Conservation (phyloP, 306 rosid genomes). For the Prunus mira region DNA sequence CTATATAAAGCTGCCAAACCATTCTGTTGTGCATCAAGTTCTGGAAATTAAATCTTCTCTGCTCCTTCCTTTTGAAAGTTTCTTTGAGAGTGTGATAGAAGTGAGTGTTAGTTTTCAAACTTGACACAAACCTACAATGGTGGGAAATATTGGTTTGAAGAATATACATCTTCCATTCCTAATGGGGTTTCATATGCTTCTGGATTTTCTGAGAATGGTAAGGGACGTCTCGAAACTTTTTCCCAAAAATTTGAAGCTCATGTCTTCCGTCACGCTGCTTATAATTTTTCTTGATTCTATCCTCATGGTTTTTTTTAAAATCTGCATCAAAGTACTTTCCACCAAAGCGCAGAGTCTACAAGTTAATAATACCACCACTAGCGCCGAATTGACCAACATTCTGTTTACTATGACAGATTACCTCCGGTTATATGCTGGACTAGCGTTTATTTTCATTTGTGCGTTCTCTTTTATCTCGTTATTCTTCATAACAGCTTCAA, state of each 20-base stretch:
- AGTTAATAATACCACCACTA: not conserved
- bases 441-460: not conserved
- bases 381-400: not conserved
- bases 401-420: not conserved
- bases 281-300: not conserved
- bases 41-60: not conserved
- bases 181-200: no score
- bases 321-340: conserved; percentile 5
- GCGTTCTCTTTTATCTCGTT: not conserved
- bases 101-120: not conserved
- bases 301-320: not conserved
- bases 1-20: not conserved
- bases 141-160: no score
- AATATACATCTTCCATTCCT: no score
- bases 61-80: not conserved
- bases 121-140: not conserved
- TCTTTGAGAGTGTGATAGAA: not conserved
- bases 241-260: conserved; percentile 2
- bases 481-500: not conserved
- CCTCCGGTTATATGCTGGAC: not conserved
- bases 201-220: not conserved
- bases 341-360: not conserved
- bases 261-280: not conserved
- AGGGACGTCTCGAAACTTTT: not conserved
- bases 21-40: not conserved